These are phyloP conservation scores for Sphagnum fallax DNA, from an alignment of 228 moss, liverwort and hornwort species.

Conservation along the genomic window DNA sequence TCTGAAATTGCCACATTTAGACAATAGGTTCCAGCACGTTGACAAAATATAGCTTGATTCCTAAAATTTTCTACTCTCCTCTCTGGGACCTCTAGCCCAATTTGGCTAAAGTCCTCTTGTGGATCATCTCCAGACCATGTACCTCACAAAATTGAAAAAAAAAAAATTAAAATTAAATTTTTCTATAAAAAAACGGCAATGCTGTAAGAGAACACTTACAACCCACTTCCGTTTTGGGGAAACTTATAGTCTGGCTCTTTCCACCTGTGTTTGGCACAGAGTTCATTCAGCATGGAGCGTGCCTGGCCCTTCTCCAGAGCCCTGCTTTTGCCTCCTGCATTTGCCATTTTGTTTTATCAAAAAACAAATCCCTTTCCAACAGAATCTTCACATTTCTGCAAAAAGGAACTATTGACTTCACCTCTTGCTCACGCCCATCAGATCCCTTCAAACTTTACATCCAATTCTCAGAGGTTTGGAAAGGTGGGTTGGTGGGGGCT, in stretches of 20 bases:
- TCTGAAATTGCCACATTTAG: neutral
- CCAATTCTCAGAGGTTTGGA: too few species aligned
- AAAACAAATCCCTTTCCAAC: too few species aligned
- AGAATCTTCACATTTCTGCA: too few species aligned
- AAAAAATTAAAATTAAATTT: neutral
- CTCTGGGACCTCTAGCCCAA: neutral
- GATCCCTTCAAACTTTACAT: too few species aligned
- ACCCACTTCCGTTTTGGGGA: constrained; percentile 22
- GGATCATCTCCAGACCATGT: neutral
- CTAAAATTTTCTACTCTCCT: too few species aligned
- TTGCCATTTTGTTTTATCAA: too few species aligned
- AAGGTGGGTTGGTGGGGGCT: too few species aligned
- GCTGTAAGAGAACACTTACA: constrained; percentile 40
- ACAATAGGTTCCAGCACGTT: neutral
- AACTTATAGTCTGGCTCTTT: constrained; percentile 32
- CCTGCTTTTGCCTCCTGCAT: constrained; percentile 13
- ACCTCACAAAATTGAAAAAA: neutral
- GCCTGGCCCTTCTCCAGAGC: constrained; percentile 42
- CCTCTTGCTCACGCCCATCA: too few species aligned
- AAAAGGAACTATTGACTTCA: too few species aligned
- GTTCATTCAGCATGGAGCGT: constrained; percentile 31
- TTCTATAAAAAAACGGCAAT: neutral
- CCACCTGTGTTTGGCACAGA: constrained; percentile 47
- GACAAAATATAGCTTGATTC: too few species aligned
- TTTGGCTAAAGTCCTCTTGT: neutral